Percentiles rank a stretch among this genome's conserved stretches.
These are phyloP conservation scores for Epichloe typhina DNA, from an alignment of 2,329 filamentous ascomycete genomes.

Conservation along the genomic window DNA sequence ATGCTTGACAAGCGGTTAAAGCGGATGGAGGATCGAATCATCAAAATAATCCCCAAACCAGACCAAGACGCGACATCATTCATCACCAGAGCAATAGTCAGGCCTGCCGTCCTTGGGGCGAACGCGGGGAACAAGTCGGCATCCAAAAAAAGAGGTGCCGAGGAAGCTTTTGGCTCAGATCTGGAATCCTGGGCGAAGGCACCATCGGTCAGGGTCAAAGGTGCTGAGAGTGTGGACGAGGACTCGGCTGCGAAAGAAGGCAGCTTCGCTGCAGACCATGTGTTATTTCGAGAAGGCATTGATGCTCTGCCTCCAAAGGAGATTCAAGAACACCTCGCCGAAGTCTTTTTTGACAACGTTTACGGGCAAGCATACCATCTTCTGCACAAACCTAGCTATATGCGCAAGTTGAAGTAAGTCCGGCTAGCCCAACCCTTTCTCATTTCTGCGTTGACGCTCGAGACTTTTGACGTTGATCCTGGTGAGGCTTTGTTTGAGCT, in stretches of 20 bases:
- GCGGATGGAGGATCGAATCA: conserved; percentile 94
- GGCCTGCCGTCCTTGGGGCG: conserved; percentile 55
- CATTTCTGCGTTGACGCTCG: neutral
- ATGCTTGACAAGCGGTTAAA: conserved; percentile 95
- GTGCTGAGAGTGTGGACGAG: conserved; percentile 25
- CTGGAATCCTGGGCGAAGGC: conserved; percentile 68
- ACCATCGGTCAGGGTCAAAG: conserved; percentile 35
- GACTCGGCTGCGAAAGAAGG: conserved; percentile 38
- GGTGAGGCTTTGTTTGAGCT: neutral
- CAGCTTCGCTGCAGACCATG: conserved; percentile 60
- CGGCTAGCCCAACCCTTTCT: neutral
- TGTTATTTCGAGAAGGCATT: conserved; percentile 65
- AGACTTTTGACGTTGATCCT: neutral
- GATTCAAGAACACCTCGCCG: conserved; percentile 82
- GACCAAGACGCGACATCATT: conserved; percentile 55
- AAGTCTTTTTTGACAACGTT: conserved; percentile 94
- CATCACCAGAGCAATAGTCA: conserved; percentile 71
- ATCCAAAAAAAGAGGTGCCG: conserved; percentile 72
- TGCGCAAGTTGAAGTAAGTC: conserved; percentile 64
- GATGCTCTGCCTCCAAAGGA: conserved; percentile 75
- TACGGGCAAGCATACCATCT: conserved; percentile 93
- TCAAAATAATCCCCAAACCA: conserved; percentile 84
- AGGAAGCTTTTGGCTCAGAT: conserved; percentile 77
- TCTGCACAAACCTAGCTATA: conserved; percentile 93
- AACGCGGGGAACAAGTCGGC: conserved; percentile 29